Base-by-base conservation (phyloP, 768 basidiomycete species). In the Tulasnella sp. region DNA sequence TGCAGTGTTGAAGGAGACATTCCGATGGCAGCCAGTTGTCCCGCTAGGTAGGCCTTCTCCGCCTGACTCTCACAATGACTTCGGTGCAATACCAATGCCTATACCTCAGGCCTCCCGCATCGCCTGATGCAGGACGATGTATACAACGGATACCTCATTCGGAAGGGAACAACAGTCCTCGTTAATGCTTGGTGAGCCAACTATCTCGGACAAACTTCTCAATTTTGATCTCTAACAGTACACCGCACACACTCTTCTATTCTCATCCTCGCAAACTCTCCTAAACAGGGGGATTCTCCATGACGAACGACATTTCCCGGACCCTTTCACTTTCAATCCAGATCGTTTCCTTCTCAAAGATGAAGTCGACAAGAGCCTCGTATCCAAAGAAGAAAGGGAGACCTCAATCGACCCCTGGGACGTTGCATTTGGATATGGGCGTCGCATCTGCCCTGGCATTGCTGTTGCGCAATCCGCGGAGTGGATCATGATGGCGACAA, bases 1-100 rank as follows among this genome's bases (percentile, higher is more conserved):
- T 1, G 63, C 65, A 10, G 25, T 63, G 1, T 7, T 62, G 17
- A 49, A 60, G n/a, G 65, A 66, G 56, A 55, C 48, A 11, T 30
- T 62, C 2, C 50, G 64, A 12, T 65, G 65, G 64, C 22, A 50
- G 17, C 60, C 65, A 7, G 24, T 25, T 21, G 22, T 31, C 30
- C 50, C 52, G 29, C 0, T n/a, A 1, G 11, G 17, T 51, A 11
- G 15, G 34, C 15, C 15, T 15, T 38, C 34, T 15, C 34, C 7
- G 34, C 34, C 15, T 38, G 5, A 7, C 9, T 24, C 22, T 15
- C 10, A 7, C 34, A 29, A 22, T 49, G 21, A 49, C 17, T 11
- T 24, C 21, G 15, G 21, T 24, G 24, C 5, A 38, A 38, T 38
- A 15, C 7, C 7, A 15, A 15, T 7, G 29, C 50, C 4, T 9